Conservation (phyloP, 129 eudicot genomes). For the Flaveria trinervia region DNA sequence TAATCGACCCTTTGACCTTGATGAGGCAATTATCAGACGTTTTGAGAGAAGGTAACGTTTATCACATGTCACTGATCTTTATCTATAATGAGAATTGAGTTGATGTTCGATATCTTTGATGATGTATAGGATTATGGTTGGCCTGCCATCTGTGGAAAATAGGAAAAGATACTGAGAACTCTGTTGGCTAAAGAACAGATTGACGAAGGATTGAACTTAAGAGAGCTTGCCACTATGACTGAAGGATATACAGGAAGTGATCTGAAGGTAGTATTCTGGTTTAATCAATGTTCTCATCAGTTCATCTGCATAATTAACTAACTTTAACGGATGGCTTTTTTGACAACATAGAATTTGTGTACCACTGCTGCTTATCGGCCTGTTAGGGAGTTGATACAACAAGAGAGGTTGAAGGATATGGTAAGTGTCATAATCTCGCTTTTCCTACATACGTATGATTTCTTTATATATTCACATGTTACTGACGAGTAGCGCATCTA, state of each 20-base stretch:
- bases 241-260: slow-evolving; percentile 97
- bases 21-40: slow-evolving; percentile 93
- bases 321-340: slow-evolving; percentile 1
- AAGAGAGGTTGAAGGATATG: slow-evolving; percentile 71
- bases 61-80: neutral
- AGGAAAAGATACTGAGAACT: slow-evolving; percentile 76
- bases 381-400: slow-evolving; percentile 88
- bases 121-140: slow-evolving; percentile 81
- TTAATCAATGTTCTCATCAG: neutral
- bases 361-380: slow-evolving; percentile 95
- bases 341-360: slow-evolving; percentile 70
- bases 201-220: slow-evolving; percentile 52
- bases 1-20: slow-evolving; percentile 95
- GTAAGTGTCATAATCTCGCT: slow-evolving; percentile 35
- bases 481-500: neutral
- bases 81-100: neutral
- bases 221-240: slow-evolving; percentile 76
- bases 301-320: slow-evolving; percentile 1
- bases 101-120: neutral
- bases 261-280: slow-evolving; percentile 55
- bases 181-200: slow-evolving; percentile 74
- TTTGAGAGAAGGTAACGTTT: slow-evolving; percentile 80
- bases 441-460: neutral
- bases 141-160: slow-evolving; percentile 81
- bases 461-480: neutral